Evolutionary conservation across 257 asterid species (phyloP), one percentile per base, ranked within the genome.

Genomic region (Mentha longifolia): DNA sequence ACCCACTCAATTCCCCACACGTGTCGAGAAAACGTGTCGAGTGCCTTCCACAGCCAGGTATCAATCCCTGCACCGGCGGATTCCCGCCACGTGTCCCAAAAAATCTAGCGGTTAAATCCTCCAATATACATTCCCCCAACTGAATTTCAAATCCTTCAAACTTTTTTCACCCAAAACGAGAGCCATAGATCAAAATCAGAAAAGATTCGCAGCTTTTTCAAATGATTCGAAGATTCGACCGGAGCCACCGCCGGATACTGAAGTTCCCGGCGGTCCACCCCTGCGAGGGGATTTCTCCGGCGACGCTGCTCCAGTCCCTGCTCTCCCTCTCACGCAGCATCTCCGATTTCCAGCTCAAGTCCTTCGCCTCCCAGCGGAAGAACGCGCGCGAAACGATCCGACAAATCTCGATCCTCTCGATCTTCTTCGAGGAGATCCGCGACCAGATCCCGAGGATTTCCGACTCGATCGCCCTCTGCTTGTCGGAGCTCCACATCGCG

Each of bases 201-300:
- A 66, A 61, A 61, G 6, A 7, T 39, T 60, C 13, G 3, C 10
- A 19, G 17, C 11, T 49, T 16, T 25, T 16, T 22, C 67, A 75
- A 20, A 89, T 89, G 96, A 80, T 82, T 20, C 79, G 77, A 11
- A 74, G 65, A 30, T 63, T 65, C 41, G 85, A 83, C 4, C 79
- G 74, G 46, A 64, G 47, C 70, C 78, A 73, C 66, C 95, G 97
- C 83, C 95, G 93, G 93, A 69, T 85, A 17, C 76, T 90, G 33
- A 81, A 73, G 7, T 86, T 81, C 39, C 93, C 95, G 80, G 93
- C 90, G 57, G 91, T 88, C 5, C 87, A 76, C 52, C 95, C 97
- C 13, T 86, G 93, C 65, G 89, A 82, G 16, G 79, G 74, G 51
- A 82, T 88, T 39, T 82, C 91, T 62, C 86, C 88, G 67, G 80